Evolutionary conservation across 129 eudicot genomes (phyloP).

Genomic region (Sambucus nigra): DNA sequence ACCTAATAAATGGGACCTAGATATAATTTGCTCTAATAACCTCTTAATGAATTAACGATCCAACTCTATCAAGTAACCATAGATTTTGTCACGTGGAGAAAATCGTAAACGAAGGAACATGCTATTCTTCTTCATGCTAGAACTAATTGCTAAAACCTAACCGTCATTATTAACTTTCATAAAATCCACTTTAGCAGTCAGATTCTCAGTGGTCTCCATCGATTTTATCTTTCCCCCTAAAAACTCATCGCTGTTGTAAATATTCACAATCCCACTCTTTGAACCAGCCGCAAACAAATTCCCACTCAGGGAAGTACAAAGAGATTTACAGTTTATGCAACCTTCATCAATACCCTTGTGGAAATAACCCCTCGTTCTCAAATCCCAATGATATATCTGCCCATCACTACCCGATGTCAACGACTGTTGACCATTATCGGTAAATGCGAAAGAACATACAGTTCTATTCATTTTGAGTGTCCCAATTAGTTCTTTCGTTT

Average conservation of each 20-base stretch:
- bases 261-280: conserved; percentile 75
- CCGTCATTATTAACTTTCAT: conserved; percentile 58
- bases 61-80: too few species aligned
- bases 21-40: too few species aligned
- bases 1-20: too few species aligned
- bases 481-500: conserved; percentile 72
- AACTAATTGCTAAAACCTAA: conserved; percentile 70
- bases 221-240: conserved; percentile 86
- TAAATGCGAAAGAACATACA: conserved; percentile 59
- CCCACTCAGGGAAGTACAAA: too few species aligned
- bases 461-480: conserved; percentile 91
- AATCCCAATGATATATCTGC: too few species aligned
- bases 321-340: too few species aligned
- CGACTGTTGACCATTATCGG: conserved; percentile 46
- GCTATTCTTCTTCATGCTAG: conserved; percentile 76
- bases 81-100: conserved; percentile 97
- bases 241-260: conserved; percentile 72
- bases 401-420: conserved; percentile 90
- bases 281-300: conserved; percentile 88
- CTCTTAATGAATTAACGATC: too few species aligned
- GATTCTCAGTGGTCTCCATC: conserved; percentile 51
- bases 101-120: conserved; percentile 69
- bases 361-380: conserved; percentile 65
- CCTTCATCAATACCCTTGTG: conserved; percentile 90
- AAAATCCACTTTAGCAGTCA: too few species aligned